Base-by-base conservation (phyloP, 495 filamentous ascomycete genomes). In the Aspergillus panamensis region DNA sequence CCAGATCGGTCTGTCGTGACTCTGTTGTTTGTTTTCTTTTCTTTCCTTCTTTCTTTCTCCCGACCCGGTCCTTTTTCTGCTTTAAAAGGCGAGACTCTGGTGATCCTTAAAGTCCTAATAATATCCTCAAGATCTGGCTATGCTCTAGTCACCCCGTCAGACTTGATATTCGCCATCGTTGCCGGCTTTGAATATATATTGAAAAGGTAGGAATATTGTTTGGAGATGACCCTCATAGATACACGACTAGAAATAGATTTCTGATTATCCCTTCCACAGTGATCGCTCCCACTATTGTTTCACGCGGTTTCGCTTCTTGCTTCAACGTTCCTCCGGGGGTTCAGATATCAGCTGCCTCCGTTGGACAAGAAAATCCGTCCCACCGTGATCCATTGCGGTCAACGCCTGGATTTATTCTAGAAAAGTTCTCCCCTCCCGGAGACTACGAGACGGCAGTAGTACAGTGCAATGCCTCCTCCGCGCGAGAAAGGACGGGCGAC, bases 401-500 rank as follows among this genome's bases (percentile, higher is more conserved):
- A 31, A 49, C 47, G 30, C 42, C 48, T 48, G 51, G 21, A 14
- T 25, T 16, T 16, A 16, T 51, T 52, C 48, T 48, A 45, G 37
- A 58, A 35, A 21, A 37, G 25, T 37, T 32, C 40, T 29, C 40
- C 29, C 14, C 8, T 3, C 16, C 30, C 13, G 16, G 20, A 16
- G 16, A 21, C 13, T 21, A 29, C 32, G 39, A 32, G 30, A 25
- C 25, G 25, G 44, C 39, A 31, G 20, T 29, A 52, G 35, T 19
- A 45, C 54, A 53, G 21, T 44, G 58, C 29, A 29, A 77, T 77
- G 71, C 69, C 74, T 29, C 65, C 60, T 8, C 61, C 66, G 42
- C 66, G 65, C 35, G 72, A 73, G 43, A 75, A 71, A 60, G 64
- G 63, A 47, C 72, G 69, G 29, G 59, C 45, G 21, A 37, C 65